Base-by-base conservation (phyloP, 169 alveolate species). In the Plasmodium vinckei region DNA sequence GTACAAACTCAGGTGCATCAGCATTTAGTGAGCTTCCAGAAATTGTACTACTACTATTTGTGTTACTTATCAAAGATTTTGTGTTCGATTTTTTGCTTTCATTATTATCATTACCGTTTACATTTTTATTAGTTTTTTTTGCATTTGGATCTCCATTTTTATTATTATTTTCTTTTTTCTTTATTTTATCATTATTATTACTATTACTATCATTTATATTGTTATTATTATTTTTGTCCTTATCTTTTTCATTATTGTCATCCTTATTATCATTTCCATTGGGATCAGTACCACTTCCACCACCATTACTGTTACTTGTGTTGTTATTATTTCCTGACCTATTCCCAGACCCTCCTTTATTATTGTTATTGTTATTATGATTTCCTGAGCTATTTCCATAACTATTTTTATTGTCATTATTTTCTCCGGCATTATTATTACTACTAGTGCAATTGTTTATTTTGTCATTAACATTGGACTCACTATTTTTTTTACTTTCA, bases 1-100 rank as follows among this genome's bases (percentile, higher is more conserved):
- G 91, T 6, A 86, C 91, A 69, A 86, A 86, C 51, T 86, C 91
- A 3, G 91, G 91, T 23, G 91, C 91, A 86, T 86, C 87, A 27
- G 91, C 91, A 72, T 86, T 86, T 23, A 86, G 46, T 2, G 91
- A 86, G 44, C 91, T 86, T 46, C 56, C 39, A 15, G 87, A 49
- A 6, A 73, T 15, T 19, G 57, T 44, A 17, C 3, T 47, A 47
- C 60, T 44, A 9, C 12, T 61, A 44, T 47, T 19, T 15, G 42
- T 44, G 3, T 6, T 13, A 33, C 68, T 68, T 21, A 17, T 47
- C 12, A 1, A 15, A 4, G 72, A 23, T 69, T 59, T 86, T 7
- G 60, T 51, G 9, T 19, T 51, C 46, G 67, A 23, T 69, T 59
- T 86, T 7, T 70, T 51, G 4, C 23, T 51, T 57, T 86, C 68